phyloP scores from a whole-genome alignment of 2,329 filamentous ascomycete genomes.

The Plectosphaerella plurivora region DNA sequence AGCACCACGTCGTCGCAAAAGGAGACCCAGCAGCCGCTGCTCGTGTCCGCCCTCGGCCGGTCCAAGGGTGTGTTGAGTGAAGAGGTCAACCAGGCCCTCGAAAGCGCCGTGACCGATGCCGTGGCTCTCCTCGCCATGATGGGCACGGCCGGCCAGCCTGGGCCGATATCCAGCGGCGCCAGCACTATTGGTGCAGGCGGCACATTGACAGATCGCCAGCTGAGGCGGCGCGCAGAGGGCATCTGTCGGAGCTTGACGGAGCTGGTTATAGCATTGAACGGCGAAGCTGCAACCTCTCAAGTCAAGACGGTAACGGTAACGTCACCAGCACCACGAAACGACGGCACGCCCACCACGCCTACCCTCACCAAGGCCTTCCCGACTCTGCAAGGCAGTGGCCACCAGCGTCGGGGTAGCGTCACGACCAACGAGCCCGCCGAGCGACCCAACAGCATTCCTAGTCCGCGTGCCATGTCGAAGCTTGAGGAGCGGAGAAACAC shows the following conservation, averaged over 20 bases:
- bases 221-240: constrained; percentile 86
- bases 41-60: constrained; percentile 78
- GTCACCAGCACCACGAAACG: constrained; percentile 18
- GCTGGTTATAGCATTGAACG: constrained; percentile 78
- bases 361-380: constrained; percentile 36
- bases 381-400: constrained; percentile 7
- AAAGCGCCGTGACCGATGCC: constrained; percentile 78
- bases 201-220: constrained; percentile 70
- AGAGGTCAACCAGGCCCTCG: constrained; percentile 74
- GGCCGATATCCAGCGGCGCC: constrained; percentile 62
- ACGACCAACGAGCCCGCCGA: constrained; percentile 37
- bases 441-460: constrained; percentile 30
- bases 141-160: constrained; percentile 64
- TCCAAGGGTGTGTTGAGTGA: constrained; percentile 64
- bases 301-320: constrained; percentile 20
- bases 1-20: constrained; percentile 36
- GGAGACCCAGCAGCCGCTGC: constrained; percentile 58
- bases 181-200: constrained; percentile 53
- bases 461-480: constrained; percentile 44
- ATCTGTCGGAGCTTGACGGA: constrained; percentile 92
- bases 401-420: constrained; percentile 36
- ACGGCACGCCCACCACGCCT: constrained; percentile 33
- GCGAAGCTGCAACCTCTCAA: constrained; percentile 37
- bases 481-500: constrained; percentile 50
- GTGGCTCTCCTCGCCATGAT: constrained; percentile 74